Evolutionary conservation across 2,329 filamentous ascomycete genomes (phyloP).

Genomic region (Colletotrichum karsti): DNA sequence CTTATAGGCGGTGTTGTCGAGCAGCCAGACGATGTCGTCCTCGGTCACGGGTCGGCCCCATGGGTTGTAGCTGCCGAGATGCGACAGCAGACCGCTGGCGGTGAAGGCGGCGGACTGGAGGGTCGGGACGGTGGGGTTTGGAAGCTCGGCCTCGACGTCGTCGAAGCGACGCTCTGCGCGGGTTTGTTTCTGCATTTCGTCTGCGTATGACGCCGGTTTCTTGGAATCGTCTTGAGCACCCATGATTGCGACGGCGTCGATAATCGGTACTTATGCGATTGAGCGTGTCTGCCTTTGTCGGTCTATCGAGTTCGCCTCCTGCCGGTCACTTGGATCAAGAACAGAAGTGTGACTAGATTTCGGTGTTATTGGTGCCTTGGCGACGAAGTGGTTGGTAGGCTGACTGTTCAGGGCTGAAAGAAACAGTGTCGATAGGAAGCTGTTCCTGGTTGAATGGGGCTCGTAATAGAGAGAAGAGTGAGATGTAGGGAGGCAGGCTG

Average conservation of each 20-base stretch:
- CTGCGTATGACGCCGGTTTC: slow-evolving; percentile 37
- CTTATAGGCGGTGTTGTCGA: slow-evolving; percentile 88
- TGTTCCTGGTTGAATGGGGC: not conserved
- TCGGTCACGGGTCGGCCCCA: slow-evolving; percentile 67
- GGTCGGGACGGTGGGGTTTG: slow-evolving; percentile 40
- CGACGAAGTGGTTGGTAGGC: slow-evolving; percentile 26
- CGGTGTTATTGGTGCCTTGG: slow-evolving; percentile 17
- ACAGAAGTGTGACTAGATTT: slow-evolving; percentile 12
- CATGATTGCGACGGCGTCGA: slow-evolving; percentile 1
- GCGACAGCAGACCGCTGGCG: slow-evolving; percentile 53
- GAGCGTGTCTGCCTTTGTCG: not conserved
- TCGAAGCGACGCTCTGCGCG: slow-evolving; percentile 58
- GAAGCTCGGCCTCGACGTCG: slow-evolving; percentile 58
- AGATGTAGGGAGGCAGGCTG: not conserved
- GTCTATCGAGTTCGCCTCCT: not conserved
- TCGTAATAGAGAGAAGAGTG: not conserved
- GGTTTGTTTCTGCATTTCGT: slow-evolving; percentile 59
- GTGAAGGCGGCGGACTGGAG: slow-evolving; percentile 40
- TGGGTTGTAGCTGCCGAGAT: slow-evolving; percentile 63
- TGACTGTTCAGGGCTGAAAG: slow-evolving; percentile 17
- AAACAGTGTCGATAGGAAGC: not conserved
- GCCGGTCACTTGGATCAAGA: slow-evolving; percentile 13
- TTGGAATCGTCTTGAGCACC: slow-evolving; percentile 1
- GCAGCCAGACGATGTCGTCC: slow-evolving; percentile 82
- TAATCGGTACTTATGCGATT: not conserved